Percentiles rank a stretch among this genome's conserved stretches.
phyloP scores from a whole-genome alignment of 2,329 filamentous ascomycete species.

The Ophioceras dolichostomum region DNA sequence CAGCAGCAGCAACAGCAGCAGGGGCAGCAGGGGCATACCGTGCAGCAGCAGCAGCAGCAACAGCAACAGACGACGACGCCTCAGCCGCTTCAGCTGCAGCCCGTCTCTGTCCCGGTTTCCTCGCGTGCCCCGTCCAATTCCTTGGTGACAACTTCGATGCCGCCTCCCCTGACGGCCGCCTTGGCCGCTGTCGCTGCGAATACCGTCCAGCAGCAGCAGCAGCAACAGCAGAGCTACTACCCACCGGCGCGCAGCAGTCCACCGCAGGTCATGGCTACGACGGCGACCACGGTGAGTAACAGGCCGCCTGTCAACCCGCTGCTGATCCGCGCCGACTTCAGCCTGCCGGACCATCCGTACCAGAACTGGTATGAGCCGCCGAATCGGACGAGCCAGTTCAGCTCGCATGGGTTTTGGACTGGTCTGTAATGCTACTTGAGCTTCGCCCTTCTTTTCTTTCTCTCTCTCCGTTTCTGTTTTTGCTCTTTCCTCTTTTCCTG shows the following conservation, averaged over 20 bases:
- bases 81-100: not conserved
- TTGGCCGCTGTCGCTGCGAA: no score
- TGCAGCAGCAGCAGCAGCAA: constrained; percentile 5
- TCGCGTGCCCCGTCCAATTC: no score
- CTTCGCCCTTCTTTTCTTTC: no score
- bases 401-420: constrained; percentile 3
- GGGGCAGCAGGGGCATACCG: constrained; percentile 8
- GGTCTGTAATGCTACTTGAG: no score
- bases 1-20: constrained; percentile 3
- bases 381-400: constrained; percentile 20
- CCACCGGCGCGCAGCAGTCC: constrained; percentile 10
- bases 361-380: constrained; percentile 70
- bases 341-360: constrained; percentile 67
- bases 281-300: not conserved
- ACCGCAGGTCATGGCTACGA: constrained; percentile 3
- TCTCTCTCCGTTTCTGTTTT: no score
- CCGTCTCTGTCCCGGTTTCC: no score
- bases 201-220: not conserved
- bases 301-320: constrained; percentile 52
- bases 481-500: no score
- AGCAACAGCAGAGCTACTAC: constrained; percentile 6
- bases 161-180: no score
- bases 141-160: no score
- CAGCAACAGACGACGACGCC: not conserved
- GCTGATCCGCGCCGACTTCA: constrained; percentile 59